Evolutionary conservation across 306 rosid species (phyloP).

Genomic region (Rosa chinensis): DNA sequence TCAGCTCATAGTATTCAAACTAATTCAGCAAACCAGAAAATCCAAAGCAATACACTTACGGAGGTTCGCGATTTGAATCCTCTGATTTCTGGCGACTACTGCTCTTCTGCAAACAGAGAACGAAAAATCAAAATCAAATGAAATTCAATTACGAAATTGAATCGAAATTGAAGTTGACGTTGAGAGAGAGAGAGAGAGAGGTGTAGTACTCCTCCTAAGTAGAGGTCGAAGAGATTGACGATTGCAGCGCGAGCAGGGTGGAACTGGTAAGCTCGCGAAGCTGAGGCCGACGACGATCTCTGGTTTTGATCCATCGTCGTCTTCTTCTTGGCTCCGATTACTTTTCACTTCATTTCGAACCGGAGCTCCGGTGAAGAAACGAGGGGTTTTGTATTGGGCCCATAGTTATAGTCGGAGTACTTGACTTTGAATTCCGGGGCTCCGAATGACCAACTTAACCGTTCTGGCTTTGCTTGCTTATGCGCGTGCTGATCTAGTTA

Average conservation of each 20-base stretch:
- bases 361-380: conserved; percentile 12
- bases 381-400: background rate
- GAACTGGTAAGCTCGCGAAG: conserved; percentile 69
- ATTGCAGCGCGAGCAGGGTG: conserved; percentile 82
- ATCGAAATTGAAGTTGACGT: background rate
- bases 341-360: background rate
- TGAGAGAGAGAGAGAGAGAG: background rate
- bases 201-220: conserved; percentile 56
- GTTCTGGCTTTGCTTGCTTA: background rate
- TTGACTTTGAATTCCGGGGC: background rate
- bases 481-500: background rate
- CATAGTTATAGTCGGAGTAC: background rate
- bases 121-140: background rate
- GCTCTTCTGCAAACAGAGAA: conserved; percentile 43
- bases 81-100: conserved; percentile 58
- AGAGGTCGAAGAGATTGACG: conserved; percentile 84
- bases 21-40: background rate
- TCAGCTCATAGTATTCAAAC: background rate
- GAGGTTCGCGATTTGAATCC: conserved; percentile 63
- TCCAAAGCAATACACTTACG: conserved; percentile 40
- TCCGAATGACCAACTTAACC: background rate
- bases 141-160: background rate
- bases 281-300: conserved; percentile 45
- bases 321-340: background rate
- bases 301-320: conserved; percentile 77